These are phyloP conservation scores for Teunomyces funiuensis DNA, from an alignment of 805 yeast species.

Conservation along the genomic window DNA sequence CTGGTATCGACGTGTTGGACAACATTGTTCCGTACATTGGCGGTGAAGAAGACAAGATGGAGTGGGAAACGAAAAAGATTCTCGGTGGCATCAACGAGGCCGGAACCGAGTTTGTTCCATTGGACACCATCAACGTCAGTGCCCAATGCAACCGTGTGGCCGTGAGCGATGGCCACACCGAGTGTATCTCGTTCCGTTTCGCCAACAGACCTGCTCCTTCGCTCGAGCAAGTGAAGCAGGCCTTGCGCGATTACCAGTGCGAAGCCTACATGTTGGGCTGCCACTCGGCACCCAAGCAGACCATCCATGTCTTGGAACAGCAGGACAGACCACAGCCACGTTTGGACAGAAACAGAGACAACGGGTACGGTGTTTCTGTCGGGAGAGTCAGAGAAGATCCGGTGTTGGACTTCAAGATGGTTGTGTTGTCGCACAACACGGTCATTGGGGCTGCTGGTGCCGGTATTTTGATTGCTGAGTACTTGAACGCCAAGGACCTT, in stretches of 20 bases:
- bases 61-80: conserved; percentile 97
- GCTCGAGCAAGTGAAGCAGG: conserved; percentile 71
- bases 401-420: conserved; percentile 92
- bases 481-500: conserved; percentile 72
- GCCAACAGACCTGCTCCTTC: conserved; percentile 82
- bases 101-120: conserved; percentile 54
- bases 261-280: conserved; percentile 81
- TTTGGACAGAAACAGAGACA: conserved; percentile 92
- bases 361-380: conserved; percentile 90
- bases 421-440: conserved; percentile 95
- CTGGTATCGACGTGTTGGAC: conserved; percentile 92
- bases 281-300: conserved; percentile 88
- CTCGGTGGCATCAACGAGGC: conserved; percentile 62
- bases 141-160: conserved; percentile 98
- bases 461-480: conserved; percentile 93
- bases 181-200: conserved; percentile 85
- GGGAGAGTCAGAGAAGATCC: conserved; percentile 95
- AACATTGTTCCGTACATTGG: conserved; percentile 92
- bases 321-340: conserved; percentile 96
- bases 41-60: conserved; percentile 98
- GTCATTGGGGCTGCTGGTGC: conserved; percentile 99
- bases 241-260: conserved; percentile 71
- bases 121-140: conserved; percentile 78
- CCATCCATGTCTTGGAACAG: conserved; percentile 90
- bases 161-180: conserved; percentile 97